phyloP scores from a whole-genome alignment of 768 basidiomycete genomes.

The Pulveroboletus sp. region DNA sequence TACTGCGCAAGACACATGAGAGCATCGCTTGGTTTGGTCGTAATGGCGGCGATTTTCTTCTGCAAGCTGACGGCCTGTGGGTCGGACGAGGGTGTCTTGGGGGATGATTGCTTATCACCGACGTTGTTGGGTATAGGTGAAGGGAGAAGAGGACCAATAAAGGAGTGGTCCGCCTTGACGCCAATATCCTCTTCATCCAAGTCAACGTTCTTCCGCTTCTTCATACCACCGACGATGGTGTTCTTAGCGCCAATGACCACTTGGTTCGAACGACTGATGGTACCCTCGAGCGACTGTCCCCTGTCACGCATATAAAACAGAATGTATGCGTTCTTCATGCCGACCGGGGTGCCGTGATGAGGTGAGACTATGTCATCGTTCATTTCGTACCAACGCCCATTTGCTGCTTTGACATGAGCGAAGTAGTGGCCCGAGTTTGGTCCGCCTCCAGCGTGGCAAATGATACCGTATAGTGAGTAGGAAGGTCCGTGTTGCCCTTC shows the following conservation, averaged over 20 bases:
- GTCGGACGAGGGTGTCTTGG: constrained; percentile 29
- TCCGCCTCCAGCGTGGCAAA: constrained; percentile 89
- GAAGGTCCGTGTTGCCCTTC: constrained; percentile 69
- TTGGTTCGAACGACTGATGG: constrained; percentile 35
- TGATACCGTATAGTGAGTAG: constrained; percentile 89
- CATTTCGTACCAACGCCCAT: constrained; percentile 85
- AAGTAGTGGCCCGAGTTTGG: constrained; percentile 97
- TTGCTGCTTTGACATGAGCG: constrained; percentile 70
- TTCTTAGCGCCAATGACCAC: constrained; percentile 27
- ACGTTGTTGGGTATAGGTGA: constrained; percentile 33
- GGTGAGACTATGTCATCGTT: constrained; percentile 80
- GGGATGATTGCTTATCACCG: constrained; percentile 14
- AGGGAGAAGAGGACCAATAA: constrained; percentile 69
- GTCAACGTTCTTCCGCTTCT: constrained; percentile 45
- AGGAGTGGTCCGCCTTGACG: constrained; percentile 46
- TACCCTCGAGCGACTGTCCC: constrained; percentile 71
- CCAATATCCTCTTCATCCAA: constrained; percentile 49
- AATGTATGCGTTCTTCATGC: constrained; percentile 84
- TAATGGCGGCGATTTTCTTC: constrained; percentile 49
- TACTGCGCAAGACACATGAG: constrained; percentile 40
- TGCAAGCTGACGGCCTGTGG: constrained; percentile 54
- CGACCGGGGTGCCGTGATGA: constrained; percentile 44
- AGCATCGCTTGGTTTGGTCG: constrained; percentile 31
- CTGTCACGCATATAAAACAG: constrained; percentile 87
- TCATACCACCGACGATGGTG: constrained; percentile 46